Evolutionary conservation across 1,139 yeast species (phyloP).

Genomic region (Chernovozyma aurita): DNA sequence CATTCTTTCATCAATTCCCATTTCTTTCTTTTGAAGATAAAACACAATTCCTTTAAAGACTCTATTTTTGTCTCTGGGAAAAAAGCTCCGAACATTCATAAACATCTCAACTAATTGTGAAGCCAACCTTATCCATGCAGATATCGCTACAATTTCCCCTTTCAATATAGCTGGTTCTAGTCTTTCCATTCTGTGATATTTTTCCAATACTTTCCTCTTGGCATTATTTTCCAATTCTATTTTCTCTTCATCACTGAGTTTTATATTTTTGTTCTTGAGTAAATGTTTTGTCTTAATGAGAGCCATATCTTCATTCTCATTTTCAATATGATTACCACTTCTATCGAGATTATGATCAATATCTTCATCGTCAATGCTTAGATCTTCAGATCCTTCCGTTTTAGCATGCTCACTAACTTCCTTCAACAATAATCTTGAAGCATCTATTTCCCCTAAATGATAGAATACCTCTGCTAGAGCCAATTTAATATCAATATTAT

Average conservation of each 20-base stretch:
- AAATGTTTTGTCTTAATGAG: conserved; percentile 23
- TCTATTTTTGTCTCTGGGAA: conserved; percentile 68
- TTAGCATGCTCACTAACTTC: conserved; percentile 39
- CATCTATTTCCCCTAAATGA: conserved; percentile 61
- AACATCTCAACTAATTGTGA: conserved; percentile 80
- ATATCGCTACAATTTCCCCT: conserved; percentile 59
- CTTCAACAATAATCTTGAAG: conserved; percentile 53
- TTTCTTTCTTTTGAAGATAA: conserved; percentile 54
- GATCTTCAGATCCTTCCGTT: conserved; percentile 10
- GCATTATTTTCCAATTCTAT: conserved; percentile 56
- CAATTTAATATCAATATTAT: conserved; percentile 67
- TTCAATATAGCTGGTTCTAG: conserved; percentile 50
- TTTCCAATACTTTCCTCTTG: conserved; percentile 57
- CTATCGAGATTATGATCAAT: not conserved
- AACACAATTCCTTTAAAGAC: conserved; percentile 65
- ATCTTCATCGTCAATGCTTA: conserved; percentile 4
- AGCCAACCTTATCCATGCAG: conserved; percentile 82
- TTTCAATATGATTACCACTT: conserved; percentile 3
- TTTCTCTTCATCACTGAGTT: conserved; percentile 53
- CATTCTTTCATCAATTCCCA: conserved; percentile 68
- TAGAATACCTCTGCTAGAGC: conserved; percentile 80
- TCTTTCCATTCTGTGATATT: conserved; percentile 57
- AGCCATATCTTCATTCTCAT: conserved; percentile 10
- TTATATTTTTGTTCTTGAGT: conserved; percentile 18
- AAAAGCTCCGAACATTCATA: conserved; percentile 69